A percentile compares a stretch with the other conserved stretches of the same genome.
These are phyloP conservation scores for Polytrichum formosum DNA, from an alignment of 225 moss, liverwort and hornwort genomes.

Conservation along the genomic window DNA sequence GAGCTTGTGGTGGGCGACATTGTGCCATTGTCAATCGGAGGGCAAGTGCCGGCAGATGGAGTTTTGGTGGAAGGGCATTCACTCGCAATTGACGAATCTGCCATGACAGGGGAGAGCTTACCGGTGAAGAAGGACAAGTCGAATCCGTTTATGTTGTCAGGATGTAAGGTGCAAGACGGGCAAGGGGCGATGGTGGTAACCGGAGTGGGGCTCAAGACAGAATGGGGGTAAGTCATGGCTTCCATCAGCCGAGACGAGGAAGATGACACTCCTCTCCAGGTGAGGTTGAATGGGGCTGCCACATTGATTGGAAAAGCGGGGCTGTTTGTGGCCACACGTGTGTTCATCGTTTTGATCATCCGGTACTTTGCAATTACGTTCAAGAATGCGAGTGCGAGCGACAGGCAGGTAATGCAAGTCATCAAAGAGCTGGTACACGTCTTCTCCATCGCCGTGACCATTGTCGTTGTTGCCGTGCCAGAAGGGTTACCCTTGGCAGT, in stretches of 20 bases:
- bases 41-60: slow-evolving; percentile 85
- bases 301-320: slow-evolving; percentile 94
- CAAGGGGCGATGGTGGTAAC: slow-evolving; percentile 86
- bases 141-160: slow-evolving; percentile 71
- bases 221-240: slow-evolving; percentile 83
- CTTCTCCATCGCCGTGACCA: slow-evolving; percentile 80
- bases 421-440: slow-evolving; percentile 42
- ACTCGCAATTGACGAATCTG: slow-evolving; percentile 74
- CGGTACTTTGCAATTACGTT: slow-evolving; percentile 38
- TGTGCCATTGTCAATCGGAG: slow-evolving; percentile 60
- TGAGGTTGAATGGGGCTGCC: slow-evolving; percentile 92
- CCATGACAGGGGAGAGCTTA: slow-evolving; percentile 86
- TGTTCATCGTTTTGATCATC: slow-evolving; percentile 66
- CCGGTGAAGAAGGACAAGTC: slow-evolving; percentile 65
- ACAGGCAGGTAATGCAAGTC: slow-evolving; percentile 28
- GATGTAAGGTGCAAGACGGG: slow-evolving; percentile 83
- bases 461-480: slow-evolving; percentile 95
- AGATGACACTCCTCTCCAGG: slow-evolving; percentile 82
- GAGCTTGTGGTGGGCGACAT: slow-evolving; percentile 78
- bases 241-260: slow-evolving; percentile 62
- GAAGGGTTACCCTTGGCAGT: slow-evolving; percentile 98
- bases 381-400: background rate
- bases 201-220: slow-evolving; percentile 62
- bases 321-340: slow-evolving; percentile 63
- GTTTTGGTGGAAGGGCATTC: slow-evolving; percentile 70